Evolutionary conservation across 2,329 filamentous ascomycete genomes (phyloP), one percentile per base, ranked within the genome.

Genomic region (Scleromitrula shiraiana): DNA sequence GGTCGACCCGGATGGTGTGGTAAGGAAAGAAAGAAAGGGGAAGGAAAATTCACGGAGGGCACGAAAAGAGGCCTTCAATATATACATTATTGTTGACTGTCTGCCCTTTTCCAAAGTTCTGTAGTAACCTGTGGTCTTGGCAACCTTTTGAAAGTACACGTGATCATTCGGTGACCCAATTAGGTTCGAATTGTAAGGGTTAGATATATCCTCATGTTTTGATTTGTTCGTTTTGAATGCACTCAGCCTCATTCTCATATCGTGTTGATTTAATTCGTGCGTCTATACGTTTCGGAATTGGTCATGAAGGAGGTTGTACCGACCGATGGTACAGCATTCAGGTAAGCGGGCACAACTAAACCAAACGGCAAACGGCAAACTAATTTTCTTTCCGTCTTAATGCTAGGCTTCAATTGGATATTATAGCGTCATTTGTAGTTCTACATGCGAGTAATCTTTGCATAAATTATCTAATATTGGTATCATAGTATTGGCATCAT

Each of bases 1-100:
- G 62, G 63, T 62, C 62, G 60, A 61, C 61, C 62, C 62, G 56
- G 56, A 57, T 54, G 61, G 59, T 62, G 62, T 64, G 62, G 61
- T 62, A 56, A 58, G 40, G 61, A 59, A 59, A 57, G 38, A 52
- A 48, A 54, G 46, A 52, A n/a, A n/a, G n/a, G 41, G 45, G 32
- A 43, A 33, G 30, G 30, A 36, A 36, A 42, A 53, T 44, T 49
- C n/a, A 46, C 36, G 50, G 24, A 47, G 41, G 48, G 46, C 35
- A 27, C 20, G 35, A 39, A 24, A 40, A n/a, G 46, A n/a, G 36
- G 20, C 32, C 42, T 23, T 45, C 22, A 22, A 33, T 47, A 47
- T 47, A 47, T 41, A 47, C 22, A 7, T 24, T 26, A 19, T 20
- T 22, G 23, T 32, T 26, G 20, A 23, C 27, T 14, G 14, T 19